Percentiles rank a stretch among this genome's conserved stretches.
Conservation (phyloP, 164 flowering plant species). For the Cinnamomum chago region DNA sequence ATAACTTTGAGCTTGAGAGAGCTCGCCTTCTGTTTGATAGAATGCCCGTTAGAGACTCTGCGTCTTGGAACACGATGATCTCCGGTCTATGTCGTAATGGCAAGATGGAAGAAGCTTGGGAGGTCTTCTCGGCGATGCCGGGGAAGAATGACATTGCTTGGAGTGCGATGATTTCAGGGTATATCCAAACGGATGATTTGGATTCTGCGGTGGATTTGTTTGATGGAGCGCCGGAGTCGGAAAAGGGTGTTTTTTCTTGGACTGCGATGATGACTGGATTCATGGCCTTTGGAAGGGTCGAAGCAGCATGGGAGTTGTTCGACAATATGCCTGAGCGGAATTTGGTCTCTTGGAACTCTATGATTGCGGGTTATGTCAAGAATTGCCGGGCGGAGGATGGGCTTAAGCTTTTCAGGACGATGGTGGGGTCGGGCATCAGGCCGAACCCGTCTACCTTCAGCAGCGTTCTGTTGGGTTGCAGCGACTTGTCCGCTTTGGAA, state of each 20-base stretch:
- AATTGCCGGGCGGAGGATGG: slow-evolving; percentile 22
- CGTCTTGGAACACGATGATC: slow-evolving; percentile 32
- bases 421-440: slow-evolving; percentile 13
- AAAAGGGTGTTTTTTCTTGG: slow-evolving; percentile 28
- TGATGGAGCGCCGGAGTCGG: slow-evolving; percentile 8
- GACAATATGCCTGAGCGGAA: slow-evolving; percentile 23
- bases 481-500: slow-evolving; percentile 21
- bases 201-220: slow-evolving; percentile 20
- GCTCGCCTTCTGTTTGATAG: slow-evolving; percentile 18
- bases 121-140: slow-evolving; percentile 17
- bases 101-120: slow-evolving; percentile 15
- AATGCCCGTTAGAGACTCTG: slow-evolving; percentile 24
- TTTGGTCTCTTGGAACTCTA: slow-evolving; percentile 29
- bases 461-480: slow-evolving; percentile 27
- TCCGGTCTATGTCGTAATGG: slow-evolving; percentile 21
- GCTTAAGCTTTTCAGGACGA: slow-evolving; percentile 21
- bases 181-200: slow-evolving; percentile 17
- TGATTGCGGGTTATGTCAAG: slow-evolving; percentile 29
- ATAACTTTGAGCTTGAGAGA: slow-evolving; percentile 11
- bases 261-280: slow-evolving; percentile 28
- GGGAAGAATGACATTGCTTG: slow-evolving; percentile 24
- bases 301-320: slow-evolving; percentile 16
- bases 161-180: slow-evolving; percentile 30
- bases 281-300: slow-evolving; percentile 21
- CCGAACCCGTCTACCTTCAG: slow-evolving; percentile 23